Base-by-base conservation (phyloP, 2,329 filamentous ascomycete genomes). In the Calonectria pseudoreteaudii region DNA sequence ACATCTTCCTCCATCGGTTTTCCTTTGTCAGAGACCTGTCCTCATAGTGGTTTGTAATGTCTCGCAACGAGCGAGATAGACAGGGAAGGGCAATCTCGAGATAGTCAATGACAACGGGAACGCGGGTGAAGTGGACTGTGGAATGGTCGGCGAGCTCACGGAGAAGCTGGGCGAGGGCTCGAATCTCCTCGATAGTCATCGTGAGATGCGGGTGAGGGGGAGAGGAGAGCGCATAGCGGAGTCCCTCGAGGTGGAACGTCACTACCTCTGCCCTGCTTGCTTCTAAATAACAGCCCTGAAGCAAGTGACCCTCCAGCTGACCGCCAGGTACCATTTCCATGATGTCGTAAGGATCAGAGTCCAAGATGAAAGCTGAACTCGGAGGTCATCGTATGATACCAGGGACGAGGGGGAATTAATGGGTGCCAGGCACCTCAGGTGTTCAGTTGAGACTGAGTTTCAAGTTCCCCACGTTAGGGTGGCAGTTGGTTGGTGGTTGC, bases 1-100 rank as follows among this genome's bases (percentile, higher is more conserved):
- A 91, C 90, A 92, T 92, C 76, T 86, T 87, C 52, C 87, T 86
- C 91, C 91, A 93, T 68, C 90, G 86, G 44, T 86, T 83, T 74
- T 88, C 86, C 68, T 86, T 87, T 23, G 85, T 84, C 52, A 88
- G 76, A 6, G 84, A 85, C 44, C 84, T 86, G 78, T 92, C 88
- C 41, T 90, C 87, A 77, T 90, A 88, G 80, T 87, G 87, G 11
- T 72, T 74, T 50, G 82, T 86, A 75, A 93, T 92, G 74, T 92
- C 90, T 52, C 85, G 81, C 20, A 93, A 81, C 0, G 88, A 89
- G 70, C 84, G 86, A 67, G 85, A 86, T 23, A 92, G 83, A 70
- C 90, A 91, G 0, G 91, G 91, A 2, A 93, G 84, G 20, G 92
- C 77, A 71, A 91, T 84, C 71, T 90, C 87, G 60, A 93, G 86